Evolutionary conservation across 108 stramenopile genomes (phyloP).

Genomic region (Mediolabrus comicus): DNA sequence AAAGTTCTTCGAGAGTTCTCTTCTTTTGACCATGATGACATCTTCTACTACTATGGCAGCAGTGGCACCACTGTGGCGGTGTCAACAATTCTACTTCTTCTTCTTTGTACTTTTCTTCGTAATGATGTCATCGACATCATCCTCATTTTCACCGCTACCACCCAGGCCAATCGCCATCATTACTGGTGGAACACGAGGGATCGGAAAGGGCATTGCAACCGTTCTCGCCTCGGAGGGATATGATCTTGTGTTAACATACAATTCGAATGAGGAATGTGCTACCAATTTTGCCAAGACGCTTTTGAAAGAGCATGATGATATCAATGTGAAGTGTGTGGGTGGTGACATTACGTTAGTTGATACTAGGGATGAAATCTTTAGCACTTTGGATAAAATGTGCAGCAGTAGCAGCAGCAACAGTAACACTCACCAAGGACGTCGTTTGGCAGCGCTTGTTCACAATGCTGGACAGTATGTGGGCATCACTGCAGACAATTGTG

Average conservation of each 20-base stretch:
- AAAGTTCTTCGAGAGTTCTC: too few relatives aligned
- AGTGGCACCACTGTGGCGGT: too few relatives aligned
- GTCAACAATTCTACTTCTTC: too few relatives aligned
- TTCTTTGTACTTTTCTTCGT: too few relatives aligned
- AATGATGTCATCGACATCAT: too few relatives aligned
- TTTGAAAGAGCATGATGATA: background rate
- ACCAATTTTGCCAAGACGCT: conserved; percentile 9
- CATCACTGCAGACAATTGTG: conserved; percentile 14
- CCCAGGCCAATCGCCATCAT: conserved; percentile 30
- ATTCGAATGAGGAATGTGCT: conserved; percentile 14
- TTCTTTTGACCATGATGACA: too few relatives aligned
- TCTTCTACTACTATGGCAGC: too few relatives aligned
- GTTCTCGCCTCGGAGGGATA: conserved; percentile 1
- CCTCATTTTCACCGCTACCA: too few relatives aligned
- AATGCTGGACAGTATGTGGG: conserved; percentile 48
- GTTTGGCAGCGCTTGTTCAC: conserved; percentile 23
- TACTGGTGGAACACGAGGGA: conserved; percentile 38
- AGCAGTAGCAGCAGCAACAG: background rate
- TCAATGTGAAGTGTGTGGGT: conserved; percentile 16
- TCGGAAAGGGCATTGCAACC: conserved; percentile 19
- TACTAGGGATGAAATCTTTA: conserved; percentile 22
- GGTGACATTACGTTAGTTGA: conserved; percentile 13
- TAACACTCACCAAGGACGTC: background rate
- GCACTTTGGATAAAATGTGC: conserved; percentile 29
- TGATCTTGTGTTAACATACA: conserved; percentile 32